Conservation (phyloP, 225 moss, liverwort and hornwort species). For the Anthoceros angustus region DNA sequence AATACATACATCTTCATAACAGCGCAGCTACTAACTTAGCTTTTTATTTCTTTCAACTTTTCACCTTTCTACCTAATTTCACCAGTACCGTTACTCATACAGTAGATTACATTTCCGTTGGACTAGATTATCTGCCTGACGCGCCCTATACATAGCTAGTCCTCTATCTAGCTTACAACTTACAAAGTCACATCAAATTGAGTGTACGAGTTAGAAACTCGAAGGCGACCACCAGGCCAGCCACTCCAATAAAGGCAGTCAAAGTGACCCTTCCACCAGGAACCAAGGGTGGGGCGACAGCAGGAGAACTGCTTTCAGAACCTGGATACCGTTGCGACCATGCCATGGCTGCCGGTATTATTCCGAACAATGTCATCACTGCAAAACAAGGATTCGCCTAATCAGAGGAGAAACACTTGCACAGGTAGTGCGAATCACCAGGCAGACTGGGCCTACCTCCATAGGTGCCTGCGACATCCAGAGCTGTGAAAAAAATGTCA, state of each 20-base stretch:
- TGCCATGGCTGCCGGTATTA: slow-evolving; percentile 85
- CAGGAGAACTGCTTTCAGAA: slow-evolving; percentile 22
- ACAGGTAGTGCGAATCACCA: background rate
- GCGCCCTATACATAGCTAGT: no score
- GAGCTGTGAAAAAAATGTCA: slow-evolving; percentile 66
- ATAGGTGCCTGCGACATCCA: slow-evolving; percentile 94
- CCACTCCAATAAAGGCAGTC: slow-evolving; percentile 48
- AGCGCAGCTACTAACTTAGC: no score
- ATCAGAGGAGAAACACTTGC: background rate
- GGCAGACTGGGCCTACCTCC: slow-evolving; percentile 34
- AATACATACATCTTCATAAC: no score
- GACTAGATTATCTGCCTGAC: no score
- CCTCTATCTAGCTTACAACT: no score
- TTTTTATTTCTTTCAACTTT: no score
- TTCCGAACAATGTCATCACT: slow-evolving; percentile 88
- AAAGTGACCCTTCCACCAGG: slow-evolving; percentile 65
- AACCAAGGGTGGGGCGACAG: slow-evolving; percentile 33
- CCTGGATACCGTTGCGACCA: slow-evolving; percentile 88
- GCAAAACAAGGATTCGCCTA: slow-evolving; percentile 1
- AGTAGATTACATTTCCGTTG: no score
- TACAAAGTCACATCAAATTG: no score
- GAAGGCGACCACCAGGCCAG: slow-evolving; percentile 41
- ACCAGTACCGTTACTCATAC: no score
- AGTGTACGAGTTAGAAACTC: slow-evolving; percentile 20
- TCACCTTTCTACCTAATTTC: no score